Evolutionary conservation across 805 yeast genomes (phyloP).

Genomic region (Wickerhamiella vanderwaltii): DNA sequence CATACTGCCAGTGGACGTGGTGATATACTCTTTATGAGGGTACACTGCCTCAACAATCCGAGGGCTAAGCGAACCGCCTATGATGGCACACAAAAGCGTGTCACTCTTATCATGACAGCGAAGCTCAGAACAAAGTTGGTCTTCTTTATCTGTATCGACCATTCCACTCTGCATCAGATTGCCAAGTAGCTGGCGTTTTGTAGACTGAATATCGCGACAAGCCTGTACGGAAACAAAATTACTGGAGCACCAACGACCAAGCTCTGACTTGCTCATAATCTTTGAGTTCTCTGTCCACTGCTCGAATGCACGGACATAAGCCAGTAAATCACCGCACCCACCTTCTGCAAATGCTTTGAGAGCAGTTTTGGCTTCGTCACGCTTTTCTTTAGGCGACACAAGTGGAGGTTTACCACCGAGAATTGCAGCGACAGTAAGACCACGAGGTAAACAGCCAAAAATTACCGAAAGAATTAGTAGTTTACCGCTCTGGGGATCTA

Average conservation of each 20-base stretch:
- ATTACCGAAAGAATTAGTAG: slow-evolving; percentile 65
- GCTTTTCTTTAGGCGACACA: slow-evolving; percentile 43
- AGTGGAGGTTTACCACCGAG: slow-evolving; percentile 67
- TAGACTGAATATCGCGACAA: slow-evolving; percentile 57
- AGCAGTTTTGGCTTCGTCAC: slow-evolving; percentile 46
- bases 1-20: slow-evolving; percentile 65
- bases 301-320: slow-evolving; percentile 46
- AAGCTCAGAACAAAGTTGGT: slow-evolving; percentile 15
- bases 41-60: slow-evolving; percentile 66
- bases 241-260: slow-evolving; percentile 39
- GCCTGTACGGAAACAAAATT: slow-evolving; percentile 51
- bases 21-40: slow-evolving; percentile 67
- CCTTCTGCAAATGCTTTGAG: slow-evolving; percentile 23
- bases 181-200: slow-evolving; percentile 56
- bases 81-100: slow-evolving; percentile 47
- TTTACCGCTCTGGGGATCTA: slow-evolving; percentile 77
- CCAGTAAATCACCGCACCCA: slow-evolving; percentile 65
- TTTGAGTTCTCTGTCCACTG: slow-evolving; percentile 34
- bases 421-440: slow-evolving; percentile 71
- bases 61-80: slow-evolving; percentile 77
- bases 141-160: slow-evolving; percentile 42
- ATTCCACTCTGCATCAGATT: slow-evolving; percentile 71
- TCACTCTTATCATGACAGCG: slow-evolving; percentile 39
- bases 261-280: slow-evolving; percentile 22
- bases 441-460: slow-evolving; percentile 67